Conservation (phyloP, 2,329 filamentous ascomycete genomes). For the Ophiognomonia clavigignenti-juglandacearum region DNA sequence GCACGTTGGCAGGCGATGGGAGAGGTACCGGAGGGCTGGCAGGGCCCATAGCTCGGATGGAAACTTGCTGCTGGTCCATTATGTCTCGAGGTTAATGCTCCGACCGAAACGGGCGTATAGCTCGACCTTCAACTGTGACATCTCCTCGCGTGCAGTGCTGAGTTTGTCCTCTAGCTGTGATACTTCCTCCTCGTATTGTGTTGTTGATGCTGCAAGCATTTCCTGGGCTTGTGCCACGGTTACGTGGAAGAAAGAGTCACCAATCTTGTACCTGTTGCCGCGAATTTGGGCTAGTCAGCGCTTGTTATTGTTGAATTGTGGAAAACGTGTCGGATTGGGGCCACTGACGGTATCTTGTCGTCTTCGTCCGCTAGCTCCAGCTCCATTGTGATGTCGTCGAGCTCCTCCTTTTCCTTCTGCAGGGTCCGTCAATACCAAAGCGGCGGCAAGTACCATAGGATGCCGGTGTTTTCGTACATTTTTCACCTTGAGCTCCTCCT, state of each 20-base stretch:
- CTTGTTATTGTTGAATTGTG: background rate
- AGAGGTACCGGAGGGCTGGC: background rate
- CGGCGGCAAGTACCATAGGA: background rate
- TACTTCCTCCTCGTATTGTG: conserved; percentile 73
- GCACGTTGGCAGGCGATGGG: too few relatives aligned
- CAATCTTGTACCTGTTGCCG: conserved; percentile 80
- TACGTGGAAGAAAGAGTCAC: conserved; percentile 89
- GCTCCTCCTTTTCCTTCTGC: conserved; percentile 97
- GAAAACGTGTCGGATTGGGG: background rate
- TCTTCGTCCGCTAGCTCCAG: conserved; percentile 95
- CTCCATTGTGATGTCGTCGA: conserved; percentile 87
- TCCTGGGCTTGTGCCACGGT: conserved; percentile 81
- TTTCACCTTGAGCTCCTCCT: conserved; percentile 77
- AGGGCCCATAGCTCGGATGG: too few relatives aligned
- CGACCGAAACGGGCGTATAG: conserved; percentile 92
- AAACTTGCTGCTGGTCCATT: conserved; percentile 28
- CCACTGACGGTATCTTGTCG: conserved; percentile 79
- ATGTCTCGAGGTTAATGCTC: conserved; percentile 95
- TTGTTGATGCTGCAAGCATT: conserved; percentile 67
- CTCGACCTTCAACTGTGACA: conserved; percentile 84
- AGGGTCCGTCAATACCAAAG: conserved; percentile 14
- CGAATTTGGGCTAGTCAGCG: background rate
- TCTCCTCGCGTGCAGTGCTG: conserved; percentile 71
- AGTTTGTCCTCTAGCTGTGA: conserved; percentile 72
- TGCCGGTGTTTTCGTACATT: conserved; percentile 49